These are phyloP conservation scores for Entomortierella lignicola DNA, from an alignment of 192 early-diverging fungal species.

Conservation along the genomic window DNA sequence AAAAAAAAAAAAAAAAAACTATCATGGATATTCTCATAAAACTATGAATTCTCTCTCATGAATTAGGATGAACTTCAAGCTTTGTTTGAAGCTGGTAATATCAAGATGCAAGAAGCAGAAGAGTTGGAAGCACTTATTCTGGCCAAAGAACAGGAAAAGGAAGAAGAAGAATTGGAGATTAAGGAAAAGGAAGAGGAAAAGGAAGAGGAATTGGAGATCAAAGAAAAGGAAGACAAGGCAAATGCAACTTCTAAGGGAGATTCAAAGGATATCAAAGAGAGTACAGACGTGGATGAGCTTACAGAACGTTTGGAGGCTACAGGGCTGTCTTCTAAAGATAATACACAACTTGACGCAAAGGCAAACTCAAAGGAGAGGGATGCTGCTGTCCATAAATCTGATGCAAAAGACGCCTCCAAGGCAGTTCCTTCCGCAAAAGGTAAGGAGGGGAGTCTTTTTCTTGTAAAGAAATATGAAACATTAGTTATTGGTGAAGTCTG, in stretches of 20 bases:
- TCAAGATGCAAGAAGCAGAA: slow-evolving; percentile 30
- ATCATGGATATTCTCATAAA: too few species aligned
- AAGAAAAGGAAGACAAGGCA: slow-evolving; percentile 4
- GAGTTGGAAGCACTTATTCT: slow-evolving; percentile 30
- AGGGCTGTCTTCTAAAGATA: slow-evolving; percentile 3
- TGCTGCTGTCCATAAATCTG: not conserved
- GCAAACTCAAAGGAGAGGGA: not conserved
- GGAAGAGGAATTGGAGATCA: not conserved
- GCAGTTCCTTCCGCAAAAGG: slow-evolving; percentile 1
- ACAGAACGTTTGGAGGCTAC: slow-evolving; percentile 9
- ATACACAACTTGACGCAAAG: not conserved
- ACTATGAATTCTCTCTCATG: too few species aligned
- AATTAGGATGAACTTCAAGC: slow-evolving; percentile 29
- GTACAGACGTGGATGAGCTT: slow-evolving; percentile 6
- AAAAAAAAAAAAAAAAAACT: slow-evolving; percentile 70
- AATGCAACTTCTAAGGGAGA: not conserved
- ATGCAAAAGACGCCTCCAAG: too few species aligned
- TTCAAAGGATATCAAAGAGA: not conserved
- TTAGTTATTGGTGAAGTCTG: not conserved
- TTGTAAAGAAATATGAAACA: not conserved
- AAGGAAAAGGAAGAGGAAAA: slow-evolving; percentile 5
- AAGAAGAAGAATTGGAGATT: slow-evolving; percentile 1
- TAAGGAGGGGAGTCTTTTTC: not conserved
- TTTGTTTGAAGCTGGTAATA: slow-evolving; percentile 33
- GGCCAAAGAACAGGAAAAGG: slow-evolving; percentile 24